Evolutionary conservation across 2,329 filamentous ascomycete species (phyloP), one percentile per base, ranked within the genome.

Genomic region (Penicillium sclerotiorum): DNA sequence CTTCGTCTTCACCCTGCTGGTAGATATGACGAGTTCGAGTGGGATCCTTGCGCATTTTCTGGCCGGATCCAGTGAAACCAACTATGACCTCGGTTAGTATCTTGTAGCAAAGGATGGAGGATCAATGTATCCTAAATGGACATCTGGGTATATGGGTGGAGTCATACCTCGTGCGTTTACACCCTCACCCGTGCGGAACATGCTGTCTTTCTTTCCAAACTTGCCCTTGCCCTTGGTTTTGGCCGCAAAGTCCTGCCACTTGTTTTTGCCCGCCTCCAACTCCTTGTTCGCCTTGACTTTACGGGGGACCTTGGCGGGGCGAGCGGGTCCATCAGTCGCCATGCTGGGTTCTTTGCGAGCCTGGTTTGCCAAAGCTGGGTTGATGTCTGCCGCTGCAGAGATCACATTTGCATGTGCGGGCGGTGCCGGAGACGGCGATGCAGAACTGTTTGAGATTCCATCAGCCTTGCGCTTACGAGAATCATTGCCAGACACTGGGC

Each of bases 61-160:
- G 90, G 52, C 94, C 94, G 47, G 92, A 96, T 55, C 94, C 94
- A 8, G 90, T 96, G 67, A 99, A 96, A 27, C 94, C 94, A 66
- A 99, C 94, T 96, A 59, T 6, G 53, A 17, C n/a, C 8, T 3
- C 38, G 23, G 15, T 44, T 39, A 43, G 48, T 17, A 15, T 23
- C 12, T n/a, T n/a, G n/a, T n/a, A n/a, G n/a, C n/a, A n/a, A n/a
- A n/a, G n/a, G n/a, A n/a, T n/a, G n/a, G n/a, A n/a, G n/a, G n/a
- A n/a, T n/a, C n/a, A n/a, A n/a, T n/a, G n/a, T n/a, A n/a, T n/a
- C n/a, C n/a, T n/a, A n/a, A n/a, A n/a, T n/a, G n/a, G n/a, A n/a
- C n/a, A n/a, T n/a, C n/a, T n/a, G n/a, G n/a, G n/a, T n/a, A n/a
- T n/a, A n/a, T n/a, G n/a, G n/a, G n/a, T n/a, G n/a, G n/a, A n/a